Percentiles rank a stretch among this genome's conserved stretches.
These are phyloP conservation scores for Gossypium australe DNA, from an alignment of 345 rosid genomes.

Conservation along the genomic window DNA sequence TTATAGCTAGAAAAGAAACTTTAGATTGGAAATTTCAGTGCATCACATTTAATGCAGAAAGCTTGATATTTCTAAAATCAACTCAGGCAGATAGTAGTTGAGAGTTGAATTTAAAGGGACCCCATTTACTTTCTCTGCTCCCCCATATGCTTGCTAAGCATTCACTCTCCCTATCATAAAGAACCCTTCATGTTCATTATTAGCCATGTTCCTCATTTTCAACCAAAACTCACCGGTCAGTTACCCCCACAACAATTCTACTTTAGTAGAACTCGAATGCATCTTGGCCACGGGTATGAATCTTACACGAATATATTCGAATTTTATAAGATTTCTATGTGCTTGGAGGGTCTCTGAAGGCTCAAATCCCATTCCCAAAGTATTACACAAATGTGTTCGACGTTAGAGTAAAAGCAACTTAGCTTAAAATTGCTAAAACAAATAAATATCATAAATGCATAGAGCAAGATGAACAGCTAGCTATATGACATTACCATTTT, in stretches of 20 bases:
- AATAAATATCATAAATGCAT: neutral
- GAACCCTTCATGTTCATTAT: neutral
- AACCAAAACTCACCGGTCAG: neutral
- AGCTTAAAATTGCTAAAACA: neutral
- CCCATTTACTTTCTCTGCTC: neutral
- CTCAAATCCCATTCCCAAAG: no score
- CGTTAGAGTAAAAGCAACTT: neutral
- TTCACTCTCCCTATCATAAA: neutral
- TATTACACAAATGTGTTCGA: no score
- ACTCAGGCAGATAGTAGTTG: neutral
- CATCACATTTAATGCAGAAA: neutral
- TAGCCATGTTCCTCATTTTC: neutral
- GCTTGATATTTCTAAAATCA: neutral
- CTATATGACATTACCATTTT: conserved; percentile 25
- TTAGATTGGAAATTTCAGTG: neutral
- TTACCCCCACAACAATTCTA: neutral
- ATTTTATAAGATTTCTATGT: no score
- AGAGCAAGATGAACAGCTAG: neutral
- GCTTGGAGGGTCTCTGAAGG: no score
- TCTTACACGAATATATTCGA: no score
- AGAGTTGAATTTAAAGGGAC: neutral
- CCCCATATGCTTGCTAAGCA: neutral
- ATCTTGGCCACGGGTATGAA: neutral
- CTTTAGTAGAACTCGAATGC: neutral
- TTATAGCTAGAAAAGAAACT: neutral